Conservation (phyloP, 768 basidiomycete species). For the Macrocybe gigantea region DNA sequence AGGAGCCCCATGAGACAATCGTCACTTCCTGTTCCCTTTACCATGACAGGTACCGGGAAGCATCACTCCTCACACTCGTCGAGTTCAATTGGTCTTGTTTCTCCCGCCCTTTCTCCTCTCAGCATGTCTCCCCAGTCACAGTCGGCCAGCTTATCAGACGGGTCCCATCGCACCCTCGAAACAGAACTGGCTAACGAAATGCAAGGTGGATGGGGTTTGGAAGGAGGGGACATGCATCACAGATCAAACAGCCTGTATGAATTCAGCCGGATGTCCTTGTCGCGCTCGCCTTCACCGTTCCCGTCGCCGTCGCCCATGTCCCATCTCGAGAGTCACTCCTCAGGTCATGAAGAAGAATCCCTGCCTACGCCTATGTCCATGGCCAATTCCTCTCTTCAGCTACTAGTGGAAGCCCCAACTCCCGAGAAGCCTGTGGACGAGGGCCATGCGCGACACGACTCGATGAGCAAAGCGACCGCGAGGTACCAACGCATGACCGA, state of each 20-base stretch:
- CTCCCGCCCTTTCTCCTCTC: conserved; percentile 29
- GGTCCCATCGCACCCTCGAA: conserved; percentile 35
- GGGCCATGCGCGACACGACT: conserved; percentile 4
- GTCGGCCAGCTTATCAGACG: conserved; percentile 15
- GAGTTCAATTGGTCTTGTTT: conserved; percentile 21
- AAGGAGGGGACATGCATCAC: conserved; percentile 36
- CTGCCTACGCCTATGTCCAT: conserved; percentile 12
- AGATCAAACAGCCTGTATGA: conserved; percentile 53
- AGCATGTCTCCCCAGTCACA: conserved; percentile 17
- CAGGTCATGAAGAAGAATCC: conserved; percentile 8
- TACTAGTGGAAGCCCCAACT: conserved; percentile 39
- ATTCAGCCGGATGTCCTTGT: conserved; percentile 37
- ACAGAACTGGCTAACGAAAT: conserved; percentile 56
- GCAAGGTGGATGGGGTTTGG: conserved; percentile 35
- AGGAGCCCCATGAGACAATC: conserved; percentile 12
- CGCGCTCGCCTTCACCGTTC: conserved; percentile 30
- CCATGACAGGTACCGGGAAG: conserved; percentile 23
- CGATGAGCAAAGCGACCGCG: conserved; percentile 18
- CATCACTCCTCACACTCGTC: conserved; percentile 24
- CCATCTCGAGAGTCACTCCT: conserved; percentile 7
- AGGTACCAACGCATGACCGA: conserved; percentile 36
- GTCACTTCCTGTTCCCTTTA: conserved; percentile 17
- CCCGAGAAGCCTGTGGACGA: conserved; percentile 21
- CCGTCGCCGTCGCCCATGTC: conserved; percentile 12
- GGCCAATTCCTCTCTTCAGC: conserved; percentile 18